Conservation (phyloP, 371 early-diverging fungal genomes). For the Mucor lusitanicus region DNA sequence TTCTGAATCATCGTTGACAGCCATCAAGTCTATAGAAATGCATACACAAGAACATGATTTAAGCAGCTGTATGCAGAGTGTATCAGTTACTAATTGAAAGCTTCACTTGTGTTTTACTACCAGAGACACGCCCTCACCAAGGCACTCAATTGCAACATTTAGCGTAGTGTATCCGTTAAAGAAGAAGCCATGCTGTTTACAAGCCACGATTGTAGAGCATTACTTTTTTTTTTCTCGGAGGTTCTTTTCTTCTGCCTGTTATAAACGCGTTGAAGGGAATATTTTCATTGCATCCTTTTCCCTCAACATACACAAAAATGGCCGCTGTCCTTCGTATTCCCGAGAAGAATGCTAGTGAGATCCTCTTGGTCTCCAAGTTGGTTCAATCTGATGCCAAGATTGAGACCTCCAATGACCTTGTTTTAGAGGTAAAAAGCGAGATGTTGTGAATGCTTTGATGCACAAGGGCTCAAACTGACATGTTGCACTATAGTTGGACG, state of each 20-base stretch:
- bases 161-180: background rate
- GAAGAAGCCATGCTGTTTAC: background rate
- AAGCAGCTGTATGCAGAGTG: background rate
- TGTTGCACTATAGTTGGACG: slow-evolving; percentile 30
- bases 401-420: slow-evolving; percentile 29
- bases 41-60: background rate
- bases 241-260: background rate
- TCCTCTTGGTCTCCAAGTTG: slow-evolving; percentile 37
- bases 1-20: background rate
- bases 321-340: slow-evolving; percentile 39
- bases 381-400: slow-evolving; percentile 28
- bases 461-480: background rate
- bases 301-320: slow-evolving; percentile 19
- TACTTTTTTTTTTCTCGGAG: background rate
- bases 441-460: background rate
- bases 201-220: background rate
- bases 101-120: background rate
- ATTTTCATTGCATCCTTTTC: slow-evolving; percentile 4
- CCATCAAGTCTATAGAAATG: background rate
- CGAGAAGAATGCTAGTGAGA: slow-evolving; percentile 39
- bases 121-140: background rate
- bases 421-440: slow-evolving; percentile 33
- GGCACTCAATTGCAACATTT: background rate
- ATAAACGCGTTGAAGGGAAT: background rate
- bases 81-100: background rate